phyloP scores from a whole-genome alignment of 768 basidiomycete species.

The Stropharia rugosoannulata region DNA sequence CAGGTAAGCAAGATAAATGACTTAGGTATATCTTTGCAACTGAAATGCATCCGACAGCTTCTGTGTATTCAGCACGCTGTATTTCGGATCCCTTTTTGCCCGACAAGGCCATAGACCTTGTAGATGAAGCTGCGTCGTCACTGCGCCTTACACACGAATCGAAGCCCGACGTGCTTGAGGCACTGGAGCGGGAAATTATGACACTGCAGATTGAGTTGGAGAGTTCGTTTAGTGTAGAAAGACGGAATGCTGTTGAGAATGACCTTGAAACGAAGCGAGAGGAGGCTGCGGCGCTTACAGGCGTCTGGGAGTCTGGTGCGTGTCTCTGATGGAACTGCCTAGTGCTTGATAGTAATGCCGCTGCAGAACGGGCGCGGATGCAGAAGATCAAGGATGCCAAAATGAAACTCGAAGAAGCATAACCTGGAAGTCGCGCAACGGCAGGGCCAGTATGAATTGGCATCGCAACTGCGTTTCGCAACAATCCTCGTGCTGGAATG shows the following conservation, averaged over 20 bases:
- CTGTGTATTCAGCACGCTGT: slow-evolving; percentile 81
- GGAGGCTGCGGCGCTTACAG: slow-evolving; percentile 59
- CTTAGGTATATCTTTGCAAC: not conserved
- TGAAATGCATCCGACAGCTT: slow-evolving; percentile 44
- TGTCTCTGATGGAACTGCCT: not conserved
- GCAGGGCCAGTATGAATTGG: slow-evolving; percentile 82
- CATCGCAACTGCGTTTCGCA: slow-evolving; percentile 79
- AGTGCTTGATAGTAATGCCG: not conserved
- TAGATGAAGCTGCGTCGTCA: slow-evolving; percentile 91
- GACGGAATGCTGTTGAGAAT: slow-evolving; percentile 64
- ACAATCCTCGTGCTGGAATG: slow-evolving; percentile 80
- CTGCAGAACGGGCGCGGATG: slow-evolving; percentile 62
- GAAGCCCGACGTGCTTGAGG: slow-evolving; percentile 84
- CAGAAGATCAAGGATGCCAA: slow-evolving; percentile 73
- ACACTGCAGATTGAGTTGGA: slow-evolving; percentile 90
- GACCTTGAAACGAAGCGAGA: slow-evolving; percentile 60
- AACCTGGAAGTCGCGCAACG: slow-evolving; percentile 88
- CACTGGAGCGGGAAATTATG: slow-evolving; percentile 78
- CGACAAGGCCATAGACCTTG: slow-evolving; percentile 89
- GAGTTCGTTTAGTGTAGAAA: slow-evolving; percentile 79
- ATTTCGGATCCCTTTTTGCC: slow-evolving; percentile 87
- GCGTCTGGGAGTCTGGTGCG: slow-evolving; percentile 74
- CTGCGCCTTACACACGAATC: slow-evolving; percentile 86
- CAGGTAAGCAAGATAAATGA: slow-evolving; percentile 42
- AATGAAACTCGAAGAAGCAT: slow-evolving; percentile 76